Evolutionary conservation across 2,329 filamentous ascomycete species (phyloP).

Genomic region (Cladosporium austrohemisphaericum): DNA sequence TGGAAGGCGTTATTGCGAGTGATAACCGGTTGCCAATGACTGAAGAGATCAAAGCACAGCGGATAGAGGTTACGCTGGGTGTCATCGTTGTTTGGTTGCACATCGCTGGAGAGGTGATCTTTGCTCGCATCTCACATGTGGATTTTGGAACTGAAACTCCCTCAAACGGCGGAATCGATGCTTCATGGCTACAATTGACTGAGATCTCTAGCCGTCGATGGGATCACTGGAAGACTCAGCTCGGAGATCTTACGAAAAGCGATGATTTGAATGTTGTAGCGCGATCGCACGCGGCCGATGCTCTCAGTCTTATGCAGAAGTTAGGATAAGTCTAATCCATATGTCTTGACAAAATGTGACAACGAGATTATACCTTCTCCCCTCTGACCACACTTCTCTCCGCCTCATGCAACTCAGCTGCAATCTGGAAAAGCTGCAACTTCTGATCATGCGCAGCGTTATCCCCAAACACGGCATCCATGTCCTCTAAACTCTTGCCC

Average conservation of each 20-base stretch:
- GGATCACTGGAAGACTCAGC: too few species aligned
- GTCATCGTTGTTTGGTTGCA: background rate
- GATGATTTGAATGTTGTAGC: too few species aligned
- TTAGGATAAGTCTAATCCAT: too few species aligned
- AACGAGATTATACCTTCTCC: too few species aligned
- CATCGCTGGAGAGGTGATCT: background rate
- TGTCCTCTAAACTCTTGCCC: constrained; percentile 4
- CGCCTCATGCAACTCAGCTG: constrained; percentile 1
- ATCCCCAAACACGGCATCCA: constrained; percentile 5
- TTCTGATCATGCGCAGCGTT: constrained; percentile 4
- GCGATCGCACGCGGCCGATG: too few species aligned
- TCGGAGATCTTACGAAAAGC: too few species aligned
- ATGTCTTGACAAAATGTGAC: too few species aligned
- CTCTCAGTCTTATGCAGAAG: too few species aligned
- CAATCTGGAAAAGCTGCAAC: constrained; percentile 1
- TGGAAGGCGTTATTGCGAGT: background rate
- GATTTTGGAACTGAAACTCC: too few species aligned
- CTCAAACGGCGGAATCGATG: too few species aligned
- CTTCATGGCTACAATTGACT: too few species aligned
- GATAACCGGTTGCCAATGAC: background rate
- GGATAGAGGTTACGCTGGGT: background rate
- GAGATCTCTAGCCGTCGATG: too few species aligned
- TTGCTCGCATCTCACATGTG: background rate
- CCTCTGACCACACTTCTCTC: background rate
- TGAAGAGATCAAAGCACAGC: background rate